Evolutionary conservation across 1,139 yeast genomes (phyloP).

Genomic region (Hanseniaspora sp.): DNA sequence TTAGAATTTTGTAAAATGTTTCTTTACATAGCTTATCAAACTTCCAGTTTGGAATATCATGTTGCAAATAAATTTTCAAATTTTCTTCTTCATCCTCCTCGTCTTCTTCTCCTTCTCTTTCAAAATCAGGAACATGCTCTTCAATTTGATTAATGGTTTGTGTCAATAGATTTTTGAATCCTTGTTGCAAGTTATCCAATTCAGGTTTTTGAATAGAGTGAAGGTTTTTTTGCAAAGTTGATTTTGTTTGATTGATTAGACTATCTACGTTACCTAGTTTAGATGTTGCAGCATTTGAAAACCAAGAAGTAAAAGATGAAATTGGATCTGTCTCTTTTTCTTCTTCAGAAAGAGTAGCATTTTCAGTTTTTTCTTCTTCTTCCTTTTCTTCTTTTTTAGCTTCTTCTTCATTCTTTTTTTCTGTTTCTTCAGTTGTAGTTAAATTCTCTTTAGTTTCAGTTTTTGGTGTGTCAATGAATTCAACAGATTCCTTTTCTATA

Average conservation of each 20-base stretch:
- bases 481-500: slow-evolving; percentile 10
- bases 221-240: slow-evolving; percentile 19
- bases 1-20: slow-evolving; percentile 73
- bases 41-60: slow-evolving; percentile 67
- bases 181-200: slow-evolving; percentile 7
- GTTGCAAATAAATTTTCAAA: slow-evolving; percentile 66
- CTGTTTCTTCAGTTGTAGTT: background rate
- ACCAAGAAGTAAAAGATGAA: slow-evolving; percentile 67
- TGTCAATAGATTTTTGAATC: slow-evolving; percentile 9
- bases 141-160: slow-evolving; percentile 12
- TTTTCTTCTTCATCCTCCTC: slow-evolving; percentile 45
- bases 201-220: slow-evolving; percentile 11
- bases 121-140: slow-evolving; percentile 18
- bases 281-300: slow-evolving; percentile 33
- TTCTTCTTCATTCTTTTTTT: slow-evolving; percentile 16
- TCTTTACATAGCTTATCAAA: slow-evolving; percentile 51
- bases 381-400: slow-evolving; percentile 18
- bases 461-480: slow-evolving; percentile 17
- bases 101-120: background rate
- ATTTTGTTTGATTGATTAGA: slow-evolving; percentile 17
- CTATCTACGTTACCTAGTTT: slow-evolving; percentile 19
- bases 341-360: slow-evolving; percentile 20
- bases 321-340: slow-evolving; percentile 45
- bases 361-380: slow-evolving; percentile 19
- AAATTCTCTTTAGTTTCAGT: background rate